A percentile compares a stretch with the other conserved stretches of the same genome.
These are phyloP conservation scores for Lasiosphaeria hispida DNA, from an alignment of 495 filamentous ascomycete genomes.

Conservation along the genomic window DNA sequence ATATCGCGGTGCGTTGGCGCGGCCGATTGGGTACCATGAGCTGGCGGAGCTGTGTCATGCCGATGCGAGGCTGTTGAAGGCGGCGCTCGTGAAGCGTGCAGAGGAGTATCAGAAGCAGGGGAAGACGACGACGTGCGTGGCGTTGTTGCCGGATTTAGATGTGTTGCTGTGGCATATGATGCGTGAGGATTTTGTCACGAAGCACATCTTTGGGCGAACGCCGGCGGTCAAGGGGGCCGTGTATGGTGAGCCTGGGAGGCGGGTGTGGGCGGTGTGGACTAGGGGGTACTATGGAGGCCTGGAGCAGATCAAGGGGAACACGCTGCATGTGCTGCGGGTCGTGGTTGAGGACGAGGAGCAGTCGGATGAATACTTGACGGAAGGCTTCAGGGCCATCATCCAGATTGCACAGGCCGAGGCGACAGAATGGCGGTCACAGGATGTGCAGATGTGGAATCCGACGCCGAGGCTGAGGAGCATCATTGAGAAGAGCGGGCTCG, in stretches of 20 bases:
- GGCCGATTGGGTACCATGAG: constrained; percentile 48
- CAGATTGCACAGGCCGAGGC: constrained; percentile 38
- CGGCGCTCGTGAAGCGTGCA: constrained; percentile 34
- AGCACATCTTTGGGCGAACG: constrained; percentile 46
- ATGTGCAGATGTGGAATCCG: constrained; percentile 55
- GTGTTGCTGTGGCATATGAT: constrained; percentile 81
- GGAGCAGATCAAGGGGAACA: constrained; percentile 54
- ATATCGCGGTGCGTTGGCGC: constrained; percentile 18
- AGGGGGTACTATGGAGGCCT: constrained; percentile 59
- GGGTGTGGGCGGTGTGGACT: constrained; percentile 80
- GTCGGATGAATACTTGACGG: constrained; percentile 46
- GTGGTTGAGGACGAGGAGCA: constrained; percentile 62
- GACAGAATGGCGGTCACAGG: constrained; percentile 41
- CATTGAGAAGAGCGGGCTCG: constrained; percentile 41
- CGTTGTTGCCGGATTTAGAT: constrained; percentile 69
- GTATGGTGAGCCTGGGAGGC: constrained; percentile 42
- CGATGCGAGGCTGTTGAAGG: constrained; percentile 54
- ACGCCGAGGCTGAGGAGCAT: constrained; percentile 28
- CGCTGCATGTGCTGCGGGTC: constrained; percentile 74
- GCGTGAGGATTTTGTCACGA: constrained; percentile 78
- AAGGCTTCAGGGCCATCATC: constrained; percentile 57
- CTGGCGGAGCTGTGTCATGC: constrained; percentile 53
- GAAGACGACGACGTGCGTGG: constrained; percentile 50
- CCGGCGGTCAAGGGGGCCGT: constrained; percentile 71
- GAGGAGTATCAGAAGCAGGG: neutral